phyloP scores from a whole-genome alignment of 106 monocot genomes.

The Dioscorea zingiberensis region DNA sequence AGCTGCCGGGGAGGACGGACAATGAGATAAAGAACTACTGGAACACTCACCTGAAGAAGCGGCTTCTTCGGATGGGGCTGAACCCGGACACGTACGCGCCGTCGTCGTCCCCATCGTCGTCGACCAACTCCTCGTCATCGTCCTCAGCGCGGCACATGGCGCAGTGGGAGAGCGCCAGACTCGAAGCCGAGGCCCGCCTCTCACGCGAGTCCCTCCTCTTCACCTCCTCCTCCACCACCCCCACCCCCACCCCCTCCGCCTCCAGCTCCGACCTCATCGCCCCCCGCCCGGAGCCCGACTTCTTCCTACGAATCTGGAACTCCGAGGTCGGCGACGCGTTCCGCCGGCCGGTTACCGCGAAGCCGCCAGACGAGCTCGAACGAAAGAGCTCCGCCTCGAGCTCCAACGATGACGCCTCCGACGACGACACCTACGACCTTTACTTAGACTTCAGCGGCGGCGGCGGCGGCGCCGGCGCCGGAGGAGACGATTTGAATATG shows the following conservation, averaged over 20 bases:
- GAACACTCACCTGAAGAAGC: slow-evolving; percentile 88
- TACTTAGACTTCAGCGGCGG: slow-evolving; percentile 65
- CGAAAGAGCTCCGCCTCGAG: slow-evolving; percentile 11
- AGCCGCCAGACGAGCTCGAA: background rate
- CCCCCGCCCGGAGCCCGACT: slow-evolving; percentile 29
- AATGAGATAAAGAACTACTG: slow-evolving; percentile 91
- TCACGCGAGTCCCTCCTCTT: slow-evolving; percentile 59
- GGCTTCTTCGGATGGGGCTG: slow-evolving; percentile 56
- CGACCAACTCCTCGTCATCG: background rate
- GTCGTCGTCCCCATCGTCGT: slow-evolving; percentile 17
- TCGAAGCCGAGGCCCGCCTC: slow-evolving; percentile 75
- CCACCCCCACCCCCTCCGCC: slow-evolving; percentile 15
- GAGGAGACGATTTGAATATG: too few species aligned
- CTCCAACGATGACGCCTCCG: too few species aligned
- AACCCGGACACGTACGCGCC: slow-evolving; percentile 39
- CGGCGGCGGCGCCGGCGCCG: slow-evolving; percentile 16
- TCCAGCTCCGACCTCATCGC: background rate
- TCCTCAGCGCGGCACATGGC: slow-evolving; percentile 69
- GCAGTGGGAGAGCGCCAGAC: slow-evolving; percentile 78
- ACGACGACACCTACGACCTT: slow-evolving; percentile 69
- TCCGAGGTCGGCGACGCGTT: slow-evolving; percentile 76
- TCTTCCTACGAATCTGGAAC: slow-evolving; percentile 88
- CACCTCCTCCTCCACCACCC: slow-evolving; percentile 15
- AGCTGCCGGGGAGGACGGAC: slow-evolving; percentile 66
- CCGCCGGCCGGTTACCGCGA: slow-evolving; percentile 12